phyloP scores from a whole-genome alignment of 139 green algal species.

The Medakamo hakoo region DNA sequence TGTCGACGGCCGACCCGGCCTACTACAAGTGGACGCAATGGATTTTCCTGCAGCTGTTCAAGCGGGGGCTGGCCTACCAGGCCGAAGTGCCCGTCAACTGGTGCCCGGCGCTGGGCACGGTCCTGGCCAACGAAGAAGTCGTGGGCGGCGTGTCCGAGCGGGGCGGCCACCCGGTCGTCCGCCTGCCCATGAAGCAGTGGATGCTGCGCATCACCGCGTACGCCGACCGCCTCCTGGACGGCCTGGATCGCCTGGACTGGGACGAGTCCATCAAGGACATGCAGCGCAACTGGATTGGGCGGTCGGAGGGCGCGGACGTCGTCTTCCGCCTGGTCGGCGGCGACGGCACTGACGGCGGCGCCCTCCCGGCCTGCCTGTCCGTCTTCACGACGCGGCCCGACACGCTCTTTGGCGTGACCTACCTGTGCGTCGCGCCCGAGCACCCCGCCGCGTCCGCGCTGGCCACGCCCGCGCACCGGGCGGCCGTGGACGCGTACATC shows the following conservation, averaged over 20 bases:
- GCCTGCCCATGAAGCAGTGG: slow-evolving; percentile 96
- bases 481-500: slow-evolving; percentile 59
- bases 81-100: slow-evolving; percentile 98
- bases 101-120: slow-evolving; percentile 88
- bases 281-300: slow-evolving; percentile 98
- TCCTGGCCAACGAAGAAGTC: slow-evolving; percentile 94
- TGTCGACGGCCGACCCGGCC: slow-evolving; percentile 72
- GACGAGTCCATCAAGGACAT: slow-evolving; percentile 93
- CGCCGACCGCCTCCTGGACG: slow-evolving; percentile 81
- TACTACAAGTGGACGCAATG: slow-evolving; percentile 98
- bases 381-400: slow-evolving; percentile 89
- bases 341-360: slow-evolving; percentile 5
- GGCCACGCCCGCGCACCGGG: slow-evolving; percentile 7
- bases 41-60: slow-evolving; percentile 96
- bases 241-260: slow-evolving; percentile 91
- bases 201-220: slow-evolving; percentile 96
- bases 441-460: slow-evolving; percentile 58
- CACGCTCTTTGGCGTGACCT: slow-evolving; percentile 93
- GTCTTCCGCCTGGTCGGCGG: slow-evolving; percentile 5
- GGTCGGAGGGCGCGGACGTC: slow-evolving; percentile 40
- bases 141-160: slow-evolving; percentile 81
- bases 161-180: slow-evolving; percentile 78
- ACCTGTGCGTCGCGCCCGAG: slow-evolving; percentile 91
- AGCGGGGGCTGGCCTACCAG: slow-evolving; percentile 87
- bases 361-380: slow-evolving; percentile 16